A percentile compares a stretch with the other conserved stretches of the same genome.
Conservation (phyloP, 2,329 filamentous ascomycete genomes). For the Metarhizium album region DNA sequence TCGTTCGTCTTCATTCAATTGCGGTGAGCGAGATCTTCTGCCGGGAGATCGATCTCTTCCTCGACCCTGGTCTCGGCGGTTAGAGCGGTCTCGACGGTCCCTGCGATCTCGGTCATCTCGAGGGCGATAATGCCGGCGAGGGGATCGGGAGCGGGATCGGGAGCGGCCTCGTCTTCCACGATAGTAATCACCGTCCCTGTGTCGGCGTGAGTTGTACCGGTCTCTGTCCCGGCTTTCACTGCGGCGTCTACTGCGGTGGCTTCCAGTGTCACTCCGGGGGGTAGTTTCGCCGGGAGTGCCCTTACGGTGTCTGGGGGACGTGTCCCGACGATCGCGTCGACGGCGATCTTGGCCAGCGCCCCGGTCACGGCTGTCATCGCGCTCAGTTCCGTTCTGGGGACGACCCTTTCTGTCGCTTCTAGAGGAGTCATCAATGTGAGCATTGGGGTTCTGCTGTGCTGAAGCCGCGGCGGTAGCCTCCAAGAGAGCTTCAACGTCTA, state of each 20-base stretch:
- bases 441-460: slow-evolving; percentile 35
- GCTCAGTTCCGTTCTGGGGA: slow-evolving; percentile 36
- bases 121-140: slow-evolving; percentile 47
- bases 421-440: slow-evolving; percentile 42
- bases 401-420: slow-evolving; percentile 18
- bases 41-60: slow-evolving; percentile 37
- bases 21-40: slow-evolving; percentile 46
- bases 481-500: slow-evolving; percentile 82
- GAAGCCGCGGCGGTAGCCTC: slow-evolving; percentile 66
- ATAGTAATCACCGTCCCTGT: slow-evolving; percentile 67
- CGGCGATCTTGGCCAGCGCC: slow-evolving; percentile 45
- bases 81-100: slow-evolving; percentile 39
- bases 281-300: slow-evolving; percentile 51
- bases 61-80: slow-evolving; percentile 41
- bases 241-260: slow-evolving; percentile 71
- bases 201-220: slow-evolving; percentile 60
- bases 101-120: slow-evolving; percentile 40
- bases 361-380: slow-evolving; percentile 43
- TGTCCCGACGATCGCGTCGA: slow-evolving; percentile 42
- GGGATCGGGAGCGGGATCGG: slow-evolving; percentile 63
- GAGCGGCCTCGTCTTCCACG: slow-evolving; percentile 38
- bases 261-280: slow-evolving; percentile 65
- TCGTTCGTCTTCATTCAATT: slow-evolving; percentile 87
- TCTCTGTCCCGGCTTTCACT: slow-evolving; percentile 71
- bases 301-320: slow-evolving; percentile 33